Evolutionary conservation across 192 early-diverging fungal genomes (phyloP).

Genomic region (Coemansia sp.): DNA sequence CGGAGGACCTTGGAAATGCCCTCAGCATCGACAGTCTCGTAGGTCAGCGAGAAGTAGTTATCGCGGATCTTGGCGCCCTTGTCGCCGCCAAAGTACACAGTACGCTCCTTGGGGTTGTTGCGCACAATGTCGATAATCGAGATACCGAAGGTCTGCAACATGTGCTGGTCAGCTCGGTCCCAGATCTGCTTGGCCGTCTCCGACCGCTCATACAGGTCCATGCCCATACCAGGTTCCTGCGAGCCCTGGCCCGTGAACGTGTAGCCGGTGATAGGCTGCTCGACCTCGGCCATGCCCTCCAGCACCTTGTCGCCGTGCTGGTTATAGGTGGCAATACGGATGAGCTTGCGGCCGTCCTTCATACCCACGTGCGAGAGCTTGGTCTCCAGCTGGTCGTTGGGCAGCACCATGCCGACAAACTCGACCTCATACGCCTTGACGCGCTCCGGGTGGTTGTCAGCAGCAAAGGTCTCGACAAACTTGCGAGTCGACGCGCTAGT

Average conservation of each 20-base stretch:
- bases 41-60: constrained; percentile 84
- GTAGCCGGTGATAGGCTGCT: constrained; percentile 88
- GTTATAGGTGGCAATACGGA: constrained; percentile 87
- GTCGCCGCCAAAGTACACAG: constrained; percentile 59
- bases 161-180: constrained; percentile 89
- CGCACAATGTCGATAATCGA: constrained; percentile 52
- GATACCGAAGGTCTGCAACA: constrained; percentile 76
- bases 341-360: constrained; percentile 96
- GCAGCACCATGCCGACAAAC: constrained; percentile 94
- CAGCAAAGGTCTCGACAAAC: constrained; percentile 95
- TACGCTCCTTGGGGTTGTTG: constrained; percentile 56
- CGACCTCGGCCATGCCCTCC: constrained; percentile 89
- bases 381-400: constrained; percentile 85
- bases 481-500: constrained; percentile 91
- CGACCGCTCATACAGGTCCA: constrained; percentile 85
- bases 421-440: constrained; percentile 84
- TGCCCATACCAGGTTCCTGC: constrained; percentile 95
- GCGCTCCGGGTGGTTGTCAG: constrained; percentile 88
- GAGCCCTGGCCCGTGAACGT: constrained; percentile 98
- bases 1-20: constrained; percentile 77
- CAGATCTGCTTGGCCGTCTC: constrained; percentile 83
- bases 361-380: constrained; percentile 93
- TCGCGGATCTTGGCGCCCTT: constrained; percentile 45
- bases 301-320: constrained; percentile 77
- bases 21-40: constrained; percentile 76